Conservation (phyloP, 2,329 filamentous ascomycete genomes). For the Fusarium sacchari region DNA sequence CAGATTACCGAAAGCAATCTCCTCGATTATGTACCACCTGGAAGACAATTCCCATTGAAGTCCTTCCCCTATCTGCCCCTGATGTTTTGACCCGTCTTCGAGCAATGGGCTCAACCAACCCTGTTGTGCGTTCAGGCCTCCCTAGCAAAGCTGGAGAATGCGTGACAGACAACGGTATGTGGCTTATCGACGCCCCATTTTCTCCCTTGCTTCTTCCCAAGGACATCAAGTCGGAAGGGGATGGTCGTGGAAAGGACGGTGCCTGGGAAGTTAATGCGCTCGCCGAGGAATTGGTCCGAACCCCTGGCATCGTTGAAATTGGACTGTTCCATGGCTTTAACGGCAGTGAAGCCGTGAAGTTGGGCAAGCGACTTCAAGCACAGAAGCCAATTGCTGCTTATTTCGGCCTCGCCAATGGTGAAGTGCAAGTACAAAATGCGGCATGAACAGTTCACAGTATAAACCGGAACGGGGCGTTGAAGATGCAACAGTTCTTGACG, state of each 20-base stretch:
- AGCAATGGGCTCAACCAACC: constrained; percentile 76
- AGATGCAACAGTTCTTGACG: neutral
- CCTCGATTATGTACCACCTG: constrained; percentile 78
- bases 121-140: constrained; percentile 76
- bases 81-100: constrained; percentile 79
- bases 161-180: constrained; percentile 67
- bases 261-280: constrained; percentile 84
- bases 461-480: neutral
- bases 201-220: constrained; percentile 72
- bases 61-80: constrained; percentile 84
- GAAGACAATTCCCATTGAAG: constrained; percentile 91
- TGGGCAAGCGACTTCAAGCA: constrained; percentile 71
- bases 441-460: constrained; percentile 5
- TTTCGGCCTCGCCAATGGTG: constrained; percentile 87
- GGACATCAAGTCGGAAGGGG: constrained; percentile 61
- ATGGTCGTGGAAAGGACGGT: constrained; percentile 62
- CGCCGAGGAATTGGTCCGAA: constrained; percentile 77
- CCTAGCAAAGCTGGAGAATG: constrained; percentile 84
- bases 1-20: constrained; percentile 91
- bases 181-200: constrained; percentile 95
- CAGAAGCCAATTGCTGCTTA: constrained; percentile 95
- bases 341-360: constrained; percentile 69
- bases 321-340: constrained; percentile 89
- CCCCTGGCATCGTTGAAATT: constrained; percentile 90
- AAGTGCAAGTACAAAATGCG: constrained; percentile 56